These are phyloP conservation scores for Oenanthe sinensis DNA, from an alignment of 129 eudicot species.

Conservation along the genomic window DNA sequence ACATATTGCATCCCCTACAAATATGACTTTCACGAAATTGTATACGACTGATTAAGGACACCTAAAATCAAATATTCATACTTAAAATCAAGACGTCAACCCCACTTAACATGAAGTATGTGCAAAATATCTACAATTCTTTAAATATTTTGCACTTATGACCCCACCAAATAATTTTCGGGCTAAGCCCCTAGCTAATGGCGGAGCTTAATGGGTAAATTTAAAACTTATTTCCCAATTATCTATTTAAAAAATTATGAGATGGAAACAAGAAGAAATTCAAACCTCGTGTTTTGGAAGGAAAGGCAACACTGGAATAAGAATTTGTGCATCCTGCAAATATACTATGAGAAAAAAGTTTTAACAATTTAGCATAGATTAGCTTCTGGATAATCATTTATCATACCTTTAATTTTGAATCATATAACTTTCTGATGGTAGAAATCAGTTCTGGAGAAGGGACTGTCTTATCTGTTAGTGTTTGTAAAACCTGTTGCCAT, in stretches of 20 bases:
- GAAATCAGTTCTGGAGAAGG: slow-evolving; percentile 70
- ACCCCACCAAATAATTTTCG: not conserved
- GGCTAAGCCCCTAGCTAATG: not conserved
- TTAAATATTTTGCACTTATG: not conserved
- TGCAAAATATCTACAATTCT: not conserved
- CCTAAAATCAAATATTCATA: not conserved
- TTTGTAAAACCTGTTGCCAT: slow-evolving; percentile 66
- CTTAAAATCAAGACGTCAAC: not conserved
- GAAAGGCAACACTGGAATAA: slow-evolving; percentile 67
- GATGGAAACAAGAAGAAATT: not conserved
- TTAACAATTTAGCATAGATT: slow-evolving; percentile 10
- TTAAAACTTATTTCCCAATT: not conserved
- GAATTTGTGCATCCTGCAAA: slow-evolving; percentile 74
- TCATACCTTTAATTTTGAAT: slow-evolving; percentile 60
- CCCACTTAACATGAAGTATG: not conserved
- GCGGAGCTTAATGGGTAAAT: not conserved
- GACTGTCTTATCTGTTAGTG: slow-evolving; percentile 74
- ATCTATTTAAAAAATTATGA: not conserved
- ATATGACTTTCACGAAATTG: no score
- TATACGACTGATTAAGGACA: no score
- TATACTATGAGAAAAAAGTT: slow-evolving; percentile 8
- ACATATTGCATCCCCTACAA: no score
- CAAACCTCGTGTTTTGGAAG: slow-evolving; percentile 78
- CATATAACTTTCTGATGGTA: slow-evolving; percentile 63
- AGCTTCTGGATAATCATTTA: not conserved